Base-by-base conservation (phyloP, 345 rosid species). In the Acer saccharum region DNA sequence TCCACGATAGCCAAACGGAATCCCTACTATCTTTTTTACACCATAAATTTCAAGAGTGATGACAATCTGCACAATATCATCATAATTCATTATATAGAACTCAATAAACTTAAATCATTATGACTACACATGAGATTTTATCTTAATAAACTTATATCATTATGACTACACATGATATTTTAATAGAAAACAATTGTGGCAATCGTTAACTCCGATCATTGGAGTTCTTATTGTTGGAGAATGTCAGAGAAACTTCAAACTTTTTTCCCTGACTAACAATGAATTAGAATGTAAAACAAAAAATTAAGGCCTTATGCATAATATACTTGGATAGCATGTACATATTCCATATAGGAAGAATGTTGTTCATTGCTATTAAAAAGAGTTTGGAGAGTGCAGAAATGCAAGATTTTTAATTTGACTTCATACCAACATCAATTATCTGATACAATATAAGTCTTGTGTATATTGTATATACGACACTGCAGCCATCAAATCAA, bases 11-110 rank as follows among this genome's bases (percentile, higher is more conserved):
- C 96, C 98, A 60, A 92, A 97, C 75, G 98, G 99, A 73, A 97
- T 91, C 72, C 99, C 99, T 25, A 97, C 92, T 72, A 94, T 90
- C 83, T 88, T 89, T 88, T 89, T 97, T 18, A 97, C 99, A 43
- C 99, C 98, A 81, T 97, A 92, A 75, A 97, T 97, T 85, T 93
- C 96, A 79, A 94, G 95, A 46, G 99, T 93, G 78, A 97, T 90
- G 65, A 93, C 98, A 83, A 97, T 89, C 98, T 94, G 97, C 87
- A 79, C 71, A 58, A 71, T 71, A 18, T 81, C 4, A 50, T 17
- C 41, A 78, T 46, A 32, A 72, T 35, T 41, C 57, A 32, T 66
- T 6, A 81, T 52, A 20, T 18, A 76, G 2, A 20, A 65, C 18
- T 44, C 32, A 83, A 73, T 16, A 39, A 76, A 80, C 41, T 44